Evolutionary conservation across 2,329 filamentous ascomycete species (phyloP).

Genomic region (Monosporascus sp.): DNA sequence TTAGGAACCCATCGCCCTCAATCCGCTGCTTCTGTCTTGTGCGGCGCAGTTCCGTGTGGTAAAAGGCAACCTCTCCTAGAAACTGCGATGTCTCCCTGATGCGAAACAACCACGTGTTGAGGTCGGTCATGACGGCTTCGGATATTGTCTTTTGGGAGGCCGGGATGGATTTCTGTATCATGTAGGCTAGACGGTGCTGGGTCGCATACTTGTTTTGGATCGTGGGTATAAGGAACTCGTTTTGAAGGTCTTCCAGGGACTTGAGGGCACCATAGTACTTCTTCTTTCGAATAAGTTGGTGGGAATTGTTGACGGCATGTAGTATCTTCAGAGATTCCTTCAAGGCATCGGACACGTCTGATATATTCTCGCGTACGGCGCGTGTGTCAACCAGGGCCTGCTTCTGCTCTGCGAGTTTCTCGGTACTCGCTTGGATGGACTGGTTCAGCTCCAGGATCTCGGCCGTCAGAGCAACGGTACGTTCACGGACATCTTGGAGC

Average conservation of each 20-base stretch:
- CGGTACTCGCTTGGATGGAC: constrained; percentile 90
- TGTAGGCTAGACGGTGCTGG: constrained; percentile 88
- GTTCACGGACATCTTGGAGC: constrained; percentile 85
- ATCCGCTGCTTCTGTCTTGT: constrained; percentile 77
- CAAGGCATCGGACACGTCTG: constrained; percentile 82
- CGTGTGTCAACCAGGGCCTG: constrained; percentile 89
- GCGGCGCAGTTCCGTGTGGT: constrained; percentile 85
- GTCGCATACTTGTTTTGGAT: constrained; percentile 80
- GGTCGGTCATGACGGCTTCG: constrained; percentile 91
- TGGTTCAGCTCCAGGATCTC: constrained; percentile 92
- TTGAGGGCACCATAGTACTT: constrained; percentile 94
- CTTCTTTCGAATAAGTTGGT: constrained; percentile 86
- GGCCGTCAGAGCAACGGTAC: constrained; percentile 78
- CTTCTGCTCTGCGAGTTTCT: constrained; percentile 91
- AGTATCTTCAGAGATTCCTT: constrained; percentile 90
- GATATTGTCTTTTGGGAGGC: constrained; percentile 89
- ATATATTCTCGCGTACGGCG: constrained; percentile 89
- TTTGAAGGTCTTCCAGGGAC: constrained; percentile 90
- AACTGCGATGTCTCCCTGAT: constrained; percentile 96
- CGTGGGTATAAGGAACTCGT: constrained; percentile 75
- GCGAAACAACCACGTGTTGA: constrained; percentile 94
- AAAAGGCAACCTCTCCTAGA: constrained; percentile 91
- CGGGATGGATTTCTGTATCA: constrained; percentile 94
- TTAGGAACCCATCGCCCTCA: constrained; percentile 68
- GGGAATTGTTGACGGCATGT: constrained; percentile 86